Evolutionary conservation across 331 rosid species (phyloP).

Genomic region (Prunus yedoensis): DNA sequence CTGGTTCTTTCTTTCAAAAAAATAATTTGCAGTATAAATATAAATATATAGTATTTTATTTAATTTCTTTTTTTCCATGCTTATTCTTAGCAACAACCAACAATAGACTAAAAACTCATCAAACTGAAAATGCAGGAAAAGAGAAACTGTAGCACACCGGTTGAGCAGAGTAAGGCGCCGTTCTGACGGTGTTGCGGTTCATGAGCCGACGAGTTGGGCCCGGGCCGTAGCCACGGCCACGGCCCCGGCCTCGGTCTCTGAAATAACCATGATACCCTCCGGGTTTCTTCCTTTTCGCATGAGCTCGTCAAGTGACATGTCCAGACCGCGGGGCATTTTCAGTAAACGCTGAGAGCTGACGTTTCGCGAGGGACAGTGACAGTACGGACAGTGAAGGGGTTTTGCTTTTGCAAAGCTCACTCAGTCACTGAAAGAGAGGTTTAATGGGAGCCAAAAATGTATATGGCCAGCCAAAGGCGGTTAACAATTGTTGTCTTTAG

Average conservation of each 20-base stretch:
- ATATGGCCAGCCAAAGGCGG: not conserved
- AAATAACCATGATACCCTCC: slow-evolving; percentile 1
- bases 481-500: not conserved
- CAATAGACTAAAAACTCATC: not conserved
- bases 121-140: not conserved
- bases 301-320: slow-evolving; percentile 36
- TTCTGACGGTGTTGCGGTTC: slow-evolving; percentile 10
- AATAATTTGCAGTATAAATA: not conserved
- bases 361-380: not conserved
- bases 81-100: slow-evolving; percentile 10
- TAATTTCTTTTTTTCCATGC: not conserved
- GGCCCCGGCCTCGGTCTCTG: slow-evolving; percentile 6
- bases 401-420: slow-evolving; percentile 1
- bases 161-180: slow-evolving; percentile 19
- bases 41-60: not conserved
- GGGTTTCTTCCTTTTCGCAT: slow-evolving; percentile 3
- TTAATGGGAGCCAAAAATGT: not conserved
- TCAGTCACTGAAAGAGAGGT: not conserved
- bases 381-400: not conserved
- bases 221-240: slow-evolving; percentile 12
- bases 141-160: slow-evolving; percentile 13
- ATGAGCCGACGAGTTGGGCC: slow-evolving; percentile 27
- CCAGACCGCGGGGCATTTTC: slow-evolving; percentile 28
- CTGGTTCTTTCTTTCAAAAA: not conserved
- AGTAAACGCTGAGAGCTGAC: not conserved